phyloP scores from a whole-genome alignment of 2,329 filamentous ascomycete species.

The Fusarium domesticum region DNA sequence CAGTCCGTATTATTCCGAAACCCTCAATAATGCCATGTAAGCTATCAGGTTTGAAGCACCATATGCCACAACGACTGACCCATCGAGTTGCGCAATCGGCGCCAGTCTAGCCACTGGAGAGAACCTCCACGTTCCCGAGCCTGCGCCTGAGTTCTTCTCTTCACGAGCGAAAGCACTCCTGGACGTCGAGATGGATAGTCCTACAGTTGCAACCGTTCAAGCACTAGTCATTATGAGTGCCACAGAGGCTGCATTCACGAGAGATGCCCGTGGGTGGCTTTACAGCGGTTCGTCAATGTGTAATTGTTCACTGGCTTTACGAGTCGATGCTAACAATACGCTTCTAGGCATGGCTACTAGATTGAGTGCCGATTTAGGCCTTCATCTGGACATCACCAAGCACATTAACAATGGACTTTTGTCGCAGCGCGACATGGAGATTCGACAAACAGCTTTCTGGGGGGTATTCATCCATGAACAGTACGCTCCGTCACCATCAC shows the following conservation, averaged over 20 bases:
- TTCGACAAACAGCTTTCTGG: conserved; percentile 32
- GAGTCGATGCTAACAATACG: conserved; percentile 13
- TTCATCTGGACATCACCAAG: conserved; percentile 26
- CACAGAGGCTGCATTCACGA: conserved; percentile 27
- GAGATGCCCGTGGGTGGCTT: conserved; percentile 28
- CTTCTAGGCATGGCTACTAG: conserved; percentile 30
- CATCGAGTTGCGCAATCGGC: conserved; percentile 42
- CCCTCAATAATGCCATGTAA: conserved; percentile 29
- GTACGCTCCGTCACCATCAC: conserved; percentile 10
- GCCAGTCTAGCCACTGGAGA: no score
- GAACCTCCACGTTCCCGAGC: conserved; percentile 38
- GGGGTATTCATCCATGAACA: conserved; percentile 31
- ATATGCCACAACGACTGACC: no score
- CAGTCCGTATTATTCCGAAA: conserved; percentile 29
- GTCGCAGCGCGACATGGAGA: conserved; percentile 24
- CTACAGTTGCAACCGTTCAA: conserved; percentile 27
- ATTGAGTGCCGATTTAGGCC: conserved; percentile 26
- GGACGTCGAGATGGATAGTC: conserved; percentile 28
- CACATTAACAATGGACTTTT: conserved; percentile 26
- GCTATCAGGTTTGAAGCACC: conserved; percentile 1
- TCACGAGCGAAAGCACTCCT: conserved; percentile 26
- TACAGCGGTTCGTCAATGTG: conserved; percentile 21
- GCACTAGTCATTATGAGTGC: conserved; percentile 27
- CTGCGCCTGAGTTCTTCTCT: conserved; percentile 29
- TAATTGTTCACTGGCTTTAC: no score